A percentile compares a stretch with the other conserved stretches of the same genome.
Conservation (phyloP, 2,329 filamentous ascomycete genomes). For the Calonectria multiphialidica region DNA sequence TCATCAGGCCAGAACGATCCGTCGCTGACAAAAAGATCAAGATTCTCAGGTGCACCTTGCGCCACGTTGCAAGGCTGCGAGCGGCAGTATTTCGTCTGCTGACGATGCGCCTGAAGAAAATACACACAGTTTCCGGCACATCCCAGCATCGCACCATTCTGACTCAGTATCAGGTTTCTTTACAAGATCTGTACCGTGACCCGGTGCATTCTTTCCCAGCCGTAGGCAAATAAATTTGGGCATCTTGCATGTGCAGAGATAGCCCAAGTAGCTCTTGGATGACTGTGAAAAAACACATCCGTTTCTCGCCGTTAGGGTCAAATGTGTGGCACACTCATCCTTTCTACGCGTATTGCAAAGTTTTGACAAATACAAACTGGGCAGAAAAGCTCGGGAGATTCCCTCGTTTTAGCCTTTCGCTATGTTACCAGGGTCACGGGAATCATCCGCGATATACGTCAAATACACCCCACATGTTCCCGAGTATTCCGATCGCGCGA, state of each 20-base stretch:
- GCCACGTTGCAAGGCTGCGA: not conserved
- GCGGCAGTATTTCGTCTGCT: not conserved
- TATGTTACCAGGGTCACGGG: not conserved
- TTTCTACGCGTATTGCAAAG: not conserved
- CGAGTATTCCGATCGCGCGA: not conserved
- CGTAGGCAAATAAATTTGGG: too few species aligned
- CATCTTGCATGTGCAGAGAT: not conserved
- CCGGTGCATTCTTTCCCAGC: too few species aligned
- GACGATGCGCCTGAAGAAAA: too few species aligned
- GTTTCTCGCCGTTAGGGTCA: not conserved
- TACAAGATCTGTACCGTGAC: too few species aligned
- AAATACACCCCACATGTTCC: not conserved
- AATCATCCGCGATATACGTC: not conserved
- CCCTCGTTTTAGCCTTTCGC: not conserved
- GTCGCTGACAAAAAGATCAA: too few species aligned
- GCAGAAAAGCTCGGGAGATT: not conserved
- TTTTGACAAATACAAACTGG: not conserved
- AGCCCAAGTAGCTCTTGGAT: not conserved
- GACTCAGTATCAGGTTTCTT: too few species aligned
- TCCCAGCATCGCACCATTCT: too few species aligned
- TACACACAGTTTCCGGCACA: too few species aligned
- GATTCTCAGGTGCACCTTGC: not conserved
- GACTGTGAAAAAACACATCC: not conserved
- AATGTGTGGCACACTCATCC: not conserved
- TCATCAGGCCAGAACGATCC: too few species aligned